Base-by-base conservation (phyloP, 2,329 filamentous ascomycete genomes). In the Endoconidiophora polonica region DNA sequence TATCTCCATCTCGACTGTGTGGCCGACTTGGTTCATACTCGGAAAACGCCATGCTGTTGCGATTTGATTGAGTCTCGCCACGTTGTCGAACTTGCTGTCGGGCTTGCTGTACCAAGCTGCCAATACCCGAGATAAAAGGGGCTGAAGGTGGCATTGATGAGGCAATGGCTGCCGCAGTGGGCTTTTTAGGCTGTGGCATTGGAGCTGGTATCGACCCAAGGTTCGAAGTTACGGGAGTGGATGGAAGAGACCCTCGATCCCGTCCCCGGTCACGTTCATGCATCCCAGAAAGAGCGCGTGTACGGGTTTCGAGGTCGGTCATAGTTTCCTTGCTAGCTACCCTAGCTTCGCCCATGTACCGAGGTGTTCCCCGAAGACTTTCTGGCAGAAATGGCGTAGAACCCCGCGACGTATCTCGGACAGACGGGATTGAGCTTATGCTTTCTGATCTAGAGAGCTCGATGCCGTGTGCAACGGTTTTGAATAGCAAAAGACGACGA, bases 291-390 rank as follows among this genome's bases (percentile, higher is more conserved):
- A 53, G 44, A 33, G 47, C 51, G 3, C 47, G 43, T 9, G 51
- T 53, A 6, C 51, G 43, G 2, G 18, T 46, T 36, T 53, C 51
- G n/a, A 53, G 48, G n/a, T 53, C 51, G 7, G 43, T 39, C 51
- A 53, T 53, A 3, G 51, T 50, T 33, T 53, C 51, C 29, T 50
- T 49, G 5, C 47, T 50, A 22, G 48, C 44, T 18, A 53, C 39
- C 7, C 51, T 43, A 4, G 43, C 47, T 26, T 50, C 51, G 2
- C 51, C 51, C 16, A 53, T n/a, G n/a, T 43, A 47, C 14, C 41
- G 36, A 9, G 51, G 38, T 3, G 33, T 45, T 4, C 43, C 36
- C 22, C 44, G 26, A 1, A 50, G 39, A 26, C 51, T 53, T 10
- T 47, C 51, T 1, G 51, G 37, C 10, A 43, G 12, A 22, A 53